Base-by-base conservation (phyloP, 768 basidiomycete genomes). In the Amanita molliuscula region DNA sequence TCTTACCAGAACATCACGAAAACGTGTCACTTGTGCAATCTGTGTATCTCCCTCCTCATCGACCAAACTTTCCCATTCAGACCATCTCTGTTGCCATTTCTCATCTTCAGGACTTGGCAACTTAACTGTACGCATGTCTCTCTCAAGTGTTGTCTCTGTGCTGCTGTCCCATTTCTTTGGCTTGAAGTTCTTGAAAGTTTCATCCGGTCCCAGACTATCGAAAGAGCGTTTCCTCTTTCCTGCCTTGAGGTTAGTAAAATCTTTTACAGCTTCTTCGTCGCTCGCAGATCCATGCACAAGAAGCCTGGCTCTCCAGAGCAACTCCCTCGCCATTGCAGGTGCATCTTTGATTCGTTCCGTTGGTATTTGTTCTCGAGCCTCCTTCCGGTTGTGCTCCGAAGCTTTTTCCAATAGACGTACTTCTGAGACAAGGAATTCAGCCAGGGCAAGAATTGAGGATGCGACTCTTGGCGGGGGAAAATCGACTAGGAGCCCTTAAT, bases 281-380 rank as follows among this genome's bases (percentile, higher is more conserved):
- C 84, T 88, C 13, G 68, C 61, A 52, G 77, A 68, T 25, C 85
- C 84, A 5, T 71, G 65, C 4, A 79, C 78, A 18, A 49, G 23
- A 38, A 79, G 65, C 49, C 77, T 76, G 25, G 83, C 74, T 44
- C 93, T 76, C 93, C 93, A 96, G 38, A 86, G 73, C 38, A 96
- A 66, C 61, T 96, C 93, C 55, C 89, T 71, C 15, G 90, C 90
- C 48, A 91, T 61, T 2, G 84, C 84, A 3, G 85, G 68, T 15
- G 85, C 77, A 65, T 96, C 93, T 60, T 87, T 88, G 51, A 93
- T 77, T 48, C 81, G 78, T 55, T 94, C 92, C 7, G 61, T 56
- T 1, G 93, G 93, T 16, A 95, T 79, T 51, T 87, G 79, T 47
- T 94, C 92, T 59, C 78, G 84, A 2, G 79, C 77, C 57, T 90